Evolutionary conservation across 2,329 filamentous ascomycete genomes (phyloP).

Genomic region (Alternaria solani): DNA sequence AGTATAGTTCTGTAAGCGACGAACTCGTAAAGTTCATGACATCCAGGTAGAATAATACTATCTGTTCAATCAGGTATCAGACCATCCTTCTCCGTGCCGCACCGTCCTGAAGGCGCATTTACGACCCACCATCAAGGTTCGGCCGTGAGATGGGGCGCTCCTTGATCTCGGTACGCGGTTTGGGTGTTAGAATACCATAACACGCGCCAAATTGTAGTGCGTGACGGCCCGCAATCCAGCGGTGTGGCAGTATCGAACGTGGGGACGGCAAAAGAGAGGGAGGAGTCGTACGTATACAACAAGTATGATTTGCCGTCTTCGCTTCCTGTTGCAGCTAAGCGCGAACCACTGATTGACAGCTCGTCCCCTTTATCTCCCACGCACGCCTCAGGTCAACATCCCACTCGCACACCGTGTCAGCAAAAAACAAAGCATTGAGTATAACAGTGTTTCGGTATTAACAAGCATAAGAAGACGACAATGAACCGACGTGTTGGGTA

Average conservation of each 20-base stretch:
- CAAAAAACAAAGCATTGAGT: conserved; percentile 7
- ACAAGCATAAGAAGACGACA: conserved; percentile 3
- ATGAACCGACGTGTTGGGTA: conserved; percentile 5
- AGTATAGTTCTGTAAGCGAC: not conserved
- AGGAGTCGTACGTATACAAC: conserved; percentile 5
- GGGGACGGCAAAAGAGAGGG: not conserved
- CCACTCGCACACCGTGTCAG: conserved; percentile 7
- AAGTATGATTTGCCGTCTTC: not conserved
- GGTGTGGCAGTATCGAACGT: not conserved
- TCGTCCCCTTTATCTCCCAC: conserved; percentile 16
- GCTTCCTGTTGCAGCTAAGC: conserved; percentile 8
- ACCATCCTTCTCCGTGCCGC: conserved; percentile 7
- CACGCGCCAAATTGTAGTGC: conserved; percentile 2
- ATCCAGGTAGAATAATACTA: not conserved
- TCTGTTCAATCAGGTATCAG: not conserved
- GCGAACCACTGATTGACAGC: conserved; percentile 13
- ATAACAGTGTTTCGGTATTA: not conserved
- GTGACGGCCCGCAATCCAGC: conserved; percentile 6
- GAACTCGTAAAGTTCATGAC: not conserved
- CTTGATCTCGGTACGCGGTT: conserved; percentile 6
- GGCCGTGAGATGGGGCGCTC: conserved; percentile 13
- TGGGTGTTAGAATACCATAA: conserved; percentile 1
- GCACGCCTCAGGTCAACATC: conserved; percentile 2
- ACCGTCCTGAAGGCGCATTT: conserved; percentile 10
- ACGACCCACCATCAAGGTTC: conserved; percentile 10